These are phyloP conservation scores for Trichoderma lentiforme DNA, from an alignment of 2,329 filamentous ascomycete genomes.

Conservation along the genomic window DNA sequence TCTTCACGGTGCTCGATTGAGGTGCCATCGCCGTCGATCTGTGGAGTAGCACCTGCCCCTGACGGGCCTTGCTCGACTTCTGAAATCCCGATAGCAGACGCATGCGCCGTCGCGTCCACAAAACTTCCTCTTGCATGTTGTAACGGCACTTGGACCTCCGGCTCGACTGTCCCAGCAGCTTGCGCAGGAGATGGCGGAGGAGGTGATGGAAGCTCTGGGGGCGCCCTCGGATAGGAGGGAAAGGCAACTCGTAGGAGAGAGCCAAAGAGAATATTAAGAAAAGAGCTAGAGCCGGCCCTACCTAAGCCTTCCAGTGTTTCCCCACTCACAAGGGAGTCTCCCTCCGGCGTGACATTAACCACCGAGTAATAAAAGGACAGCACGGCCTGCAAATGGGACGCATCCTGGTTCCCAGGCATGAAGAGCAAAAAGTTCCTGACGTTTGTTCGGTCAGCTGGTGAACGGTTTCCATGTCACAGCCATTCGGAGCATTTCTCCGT, in stretches of 20 bases:
- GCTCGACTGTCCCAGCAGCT: slow-evolving; percentile 2
- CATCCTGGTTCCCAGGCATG: slow-evolving; percentile 62
- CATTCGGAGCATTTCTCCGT: slow-evolving; percentile 20
- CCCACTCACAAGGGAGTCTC: slow-evolving; percentile 88
- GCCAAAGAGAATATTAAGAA: slow-evolving; percentile 72
- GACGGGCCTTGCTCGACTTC: slow-evolving; percentile 26
- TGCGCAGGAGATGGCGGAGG: slow-evolving; percentile 10
- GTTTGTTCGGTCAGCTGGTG: slow-evolving; percentile 20
- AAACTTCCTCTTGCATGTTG: slow-evolving; percentile 18
- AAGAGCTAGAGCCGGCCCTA: slow-evolving; percentile 62
- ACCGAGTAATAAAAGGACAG: slow-evolving; percentile 89
- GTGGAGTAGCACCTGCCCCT: slow-evolving; percentile 24
- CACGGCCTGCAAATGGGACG: slow-evolving; percentile 73
- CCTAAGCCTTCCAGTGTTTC: slow-evolving; percentile 90
- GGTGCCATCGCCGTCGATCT: slow-evolving; percentile 36
- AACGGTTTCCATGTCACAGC: slow-evolving; percentile 22
- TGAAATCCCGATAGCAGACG: slow-evolving; percentile 25
- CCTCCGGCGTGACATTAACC: slow-evolving; percentile 86
- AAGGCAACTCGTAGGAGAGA: slow-evolving; percentile 67
- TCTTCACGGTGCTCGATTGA: slow-evolving; percentile 29
- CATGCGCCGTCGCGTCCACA: slow-evolving; percentile 20
- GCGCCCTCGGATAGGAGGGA: slow-evolving; percentile 33
- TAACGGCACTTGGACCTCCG: slow-evolving; percentile 6
- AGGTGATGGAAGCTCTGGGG: slow-evolving; percentile 17
- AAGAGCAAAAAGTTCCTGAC: slow-evolving; percentile 88